Evolutionary conservation across 352 stramenopile genomes (phyloP).

Genomic region (Globisporangium perplexum): DNA sequence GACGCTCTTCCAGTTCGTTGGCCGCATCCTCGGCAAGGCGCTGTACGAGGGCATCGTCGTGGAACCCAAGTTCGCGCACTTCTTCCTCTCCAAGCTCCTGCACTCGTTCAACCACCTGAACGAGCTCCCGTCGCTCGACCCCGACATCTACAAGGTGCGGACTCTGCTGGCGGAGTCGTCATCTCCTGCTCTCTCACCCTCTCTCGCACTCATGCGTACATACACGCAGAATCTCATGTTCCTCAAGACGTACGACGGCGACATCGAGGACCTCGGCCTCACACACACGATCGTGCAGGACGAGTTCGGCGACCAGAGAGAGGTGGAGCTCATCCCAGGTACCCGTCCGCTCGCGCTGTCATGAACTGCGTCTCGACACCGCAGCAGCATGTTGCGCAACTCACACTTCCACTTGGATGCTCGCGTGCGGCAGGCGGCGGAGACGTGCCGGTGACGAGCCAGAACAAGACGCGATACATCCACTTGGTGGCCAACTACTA

Average conservation of each 20-base stretch:
- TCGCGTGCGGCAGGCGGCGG: slow-evolving; percentile 36
- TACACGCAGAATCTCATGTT: slow-evolving; percentile 93
- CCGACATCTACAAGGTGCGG: slow-evolving; percentile 90
- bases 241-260: slow-evolving; percentile 93
- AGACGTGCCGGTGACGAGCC: slow-evolving; percentile 85
- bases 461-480: slow-evolving; percentile 95
- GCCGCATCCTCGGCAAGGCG: slow-evolving; percentile 93
- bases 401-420: no score
- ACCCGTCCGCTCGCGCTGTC: no score
- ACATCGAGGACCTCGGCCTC: slow-evolving; percentile 88
- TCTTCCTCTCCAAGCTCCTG: slow-evolving; percentile 94
- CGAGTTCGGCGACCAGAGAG: slow-evolving; percentile 78
- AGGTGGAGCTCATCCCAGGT: slow-evolving; percentile 87
- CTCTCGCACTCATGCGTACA: no score
- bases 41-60: slow-evolving; percentile 96
- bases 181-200: no score
- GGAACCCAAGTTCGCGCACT: slow-evolving; percentile 94
- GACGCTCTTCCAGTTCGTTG: slow-evolving; percentile 94
- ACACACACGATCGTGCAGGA: slow-evolving; percentile 89
- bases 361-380: no score
- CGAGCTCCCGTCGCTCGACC: slow-evolving; percentile 91
- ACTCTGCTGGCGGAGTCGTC: no score
- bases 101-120: slow-evolving; percentile 67
- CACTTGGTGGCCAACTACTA: slow-evolving; percentile 95
- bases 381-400: no score